phyloP scores from a whole-genome alignment of 495 filamentous ascomycete species.

The Rhypophila decipiens region DNA sequence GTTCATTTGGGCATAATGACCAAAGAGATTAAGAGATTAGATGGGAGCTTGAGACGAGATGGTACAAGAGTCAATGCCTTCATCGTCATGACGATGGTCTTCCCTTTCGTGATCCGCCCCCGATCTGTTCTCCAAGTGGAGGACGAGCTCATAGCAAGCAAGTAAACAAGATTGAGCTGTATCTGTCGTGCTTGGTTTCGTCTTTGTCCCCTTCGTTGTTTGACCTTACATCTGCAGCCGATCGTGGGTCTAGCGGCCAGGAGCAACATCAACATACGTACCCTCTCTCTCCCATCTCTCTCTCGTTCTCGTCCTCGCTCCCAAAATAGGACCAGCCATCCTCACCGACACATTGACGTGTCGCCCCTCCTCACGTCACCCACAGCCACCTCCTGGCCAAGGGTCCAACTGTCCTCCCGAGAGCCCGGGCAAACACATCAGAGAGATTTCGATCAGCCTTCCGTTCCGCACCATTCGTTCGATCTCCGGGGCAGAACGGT shows the following conservation, averaged over 20 bases:
- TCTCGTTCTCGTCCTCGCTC: too few species aligned
- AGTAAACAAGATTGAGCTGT: too few species aligned
- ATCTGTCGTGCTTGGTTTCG: constrained; percentile 11
- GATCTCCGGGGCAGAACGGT: constrained; percentile 5
- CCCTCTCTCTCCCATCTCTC: not conserved
- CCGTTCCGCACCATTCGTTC: constrained; percentile 6
- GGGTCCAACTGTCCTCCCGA: not conserved
- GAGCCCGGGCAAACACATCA: constrained; percentile 14
- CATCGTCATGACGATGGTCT: too few species aligned
- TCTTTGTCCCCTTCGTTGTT: constrained; percentile 17
- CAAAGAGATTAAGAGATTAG: too few species aligned
- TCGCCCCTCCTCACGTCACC: constrained; percentile 18
- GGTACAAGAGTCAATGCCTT: too few species aligned
- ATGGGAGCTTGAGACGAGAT: too few species aligned
- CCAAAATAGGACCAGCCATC: constrained; percentile 7
- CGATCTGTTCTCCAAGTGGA: too few species aligned
- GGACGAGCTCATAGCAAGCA: too few species aligned
- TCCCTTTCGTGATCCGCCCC: too few species aligned
- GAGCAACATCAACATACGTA: constrained; percentile 1
- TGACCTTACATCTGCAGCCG: constrained; percentile 22
- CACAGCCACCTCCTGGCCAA: constrained; percentile 16
- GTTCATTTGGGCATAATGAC: too few species aligned
- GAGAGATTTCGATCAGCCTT: not conserved
- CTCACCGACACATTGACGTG: constrained; percentile 31
- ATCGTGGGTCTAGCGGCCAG: constrained; percentile 2